Conservation (phyloP, 2,329 filamentous ascomycete genomes). For the Dothistroma septosporum region DNA sequence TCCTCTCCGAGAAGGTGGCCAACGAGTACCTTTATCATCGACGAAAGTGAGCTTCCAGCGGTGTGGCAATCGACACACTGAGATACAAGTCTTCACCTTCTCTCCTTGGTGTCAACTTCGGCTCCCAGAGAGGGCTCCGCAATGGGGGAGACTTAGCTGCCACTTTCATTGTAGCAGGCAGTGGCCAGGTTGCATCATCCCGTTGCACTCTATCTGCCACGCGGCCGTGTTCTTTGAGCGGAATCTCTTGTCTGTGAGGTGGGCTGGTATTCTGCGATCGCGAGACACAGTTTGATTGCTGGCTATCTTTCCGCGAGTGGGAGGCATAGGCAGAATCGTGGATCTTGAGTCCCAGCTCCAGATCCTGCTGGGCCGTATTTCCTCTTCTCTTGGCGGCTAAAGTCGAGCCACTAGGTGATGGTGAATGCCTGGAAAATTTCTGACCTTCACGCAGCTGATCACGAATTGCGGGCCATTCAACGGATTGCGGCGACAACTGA, state of each 20-base stretch:
- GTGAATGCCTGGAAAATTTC: constrained; percentile 8
- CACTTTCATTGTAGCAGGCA: constrained; percentile 11
- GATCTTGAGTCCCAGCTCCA: constrained; percentile 37
- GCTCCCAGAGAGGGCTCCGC: constrained; percentile 55
- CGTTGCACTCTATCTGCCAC: constrained; percentile 11
- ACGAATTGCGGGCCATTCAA: not conserved
- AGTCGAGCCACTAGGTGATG: constrained; percentile 28
- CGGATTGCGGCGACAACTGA: constrained; percentile 8
- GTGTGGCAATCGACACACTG: constrained; percentile 35
- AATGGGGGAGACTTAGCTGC: constrained; percentile 11
- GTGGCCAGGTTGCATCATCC: constrained; percentile 11
- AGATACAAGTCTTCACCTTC: constrained; percentile 62
- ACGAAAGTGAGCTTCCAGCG: constrained; percentile 16
- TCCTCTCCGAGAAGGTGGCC: too few relatives aligned
- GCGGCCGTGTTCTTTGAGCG: constrained; percentile 31
- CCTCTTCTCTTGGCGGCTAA: constrained; percentile 38
- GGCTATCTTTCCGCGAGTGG: constrained; percentile 11
- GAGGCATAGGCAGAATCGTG: constrained; percentile 18
- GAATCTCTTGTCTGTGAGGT: constrained; percentile 20
- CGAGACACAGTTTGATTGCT: not conserved
- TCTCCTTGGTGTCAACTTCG: constrained; percentile 62
- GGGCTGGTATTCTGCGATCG: not conserved
- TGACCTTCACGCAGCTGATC: not conserved
- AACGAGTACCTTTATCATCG: too few relatives aligned
- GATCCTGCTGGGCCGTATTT: constrained; percentile 33